These are phyloP conservation scores for Hibiscus trionum DNA, from an alignment of 345 rosid genomes.

Conservation along the genomic window DNA sequence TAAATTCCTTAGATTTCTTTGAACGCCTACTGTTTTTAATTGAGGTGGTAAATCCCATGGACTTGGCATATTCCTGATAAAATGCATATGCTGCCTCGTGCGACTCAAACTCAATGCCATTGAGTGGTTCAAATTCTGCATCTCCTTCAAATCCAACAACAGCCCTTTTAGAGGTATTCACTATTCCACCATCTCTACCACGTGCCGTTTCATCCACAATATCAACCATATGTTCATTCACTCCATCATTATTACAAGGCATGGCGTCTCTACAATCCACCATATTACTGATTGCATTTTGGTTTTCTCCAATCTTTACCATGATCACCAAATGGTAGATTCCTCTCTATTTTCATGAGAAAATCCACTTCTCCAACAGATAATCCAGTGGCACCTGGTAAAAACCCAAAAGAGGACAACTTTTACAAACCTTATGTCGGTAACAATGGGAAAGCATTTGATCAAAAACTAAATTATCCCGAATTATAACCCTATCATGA, in stretches of 20 bases:
- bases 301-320: constrained; percentile 1
- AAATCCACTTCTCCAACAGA: not conserved
- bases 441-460: not conserved
- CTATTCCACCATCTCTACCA: constrained; percentile 18
- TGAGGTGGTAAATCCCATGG: constrained; percentile 62
- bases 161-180: constrained; percentile 21
- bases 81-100: constrained; percentile 52
- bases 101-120: constrained; percentile 58
- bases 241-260: constrained; percentile 3
- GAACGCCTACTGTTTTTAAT: constrained; percentile 65
- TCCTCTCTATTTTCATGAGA: constrained; percentile 5
- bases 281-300: constrained; percentile 3
- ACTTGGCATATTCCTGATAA: constrained; percentile 63
- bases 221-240: constrained; percentile 19
- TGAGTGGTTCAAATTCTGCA: constrained; percentile 35
- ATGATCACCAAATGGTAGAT: not conserved
- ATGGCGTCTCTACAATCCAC: not conserved
- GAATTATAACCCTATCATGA: not conserved
- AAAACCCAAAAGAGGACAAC: not conserved
- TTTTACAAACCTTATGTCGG: not conserved
- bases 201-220: constrained; percentile 16
- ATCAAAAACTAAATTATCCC: not conserved
- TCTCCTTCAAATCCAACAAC: constrained; percentile 24
- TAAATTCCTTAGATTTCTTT: constrained; percentile 56
- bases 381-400: not conserved